Evolutionary conservation across 305 asterid species (phyloP).

Genomic region (Solanum hybrid): DNA sequence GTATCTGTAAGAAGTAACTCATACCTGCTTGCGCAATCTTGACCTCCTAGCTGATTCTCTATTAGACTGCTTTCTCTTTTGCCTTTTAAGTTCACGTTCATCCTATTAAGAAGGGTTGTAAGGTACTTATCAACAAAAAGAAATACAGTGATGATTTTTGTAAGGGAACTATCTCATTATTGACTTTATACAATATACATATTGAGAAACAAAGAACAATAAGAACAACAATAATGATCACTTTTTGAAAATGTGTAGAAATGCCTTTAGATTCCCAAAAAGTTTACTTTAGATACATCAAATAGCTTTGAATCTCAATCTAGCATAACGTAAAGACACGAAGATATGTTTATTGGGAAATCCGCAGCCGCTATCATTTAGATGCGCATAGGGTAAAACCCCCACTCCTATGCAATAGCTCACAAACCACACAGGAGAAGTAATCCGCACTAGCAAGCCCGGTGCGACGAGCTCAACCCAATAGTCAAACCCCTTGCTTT

Average conservation of each 20-base stretch:
- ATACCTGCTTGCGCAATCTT: conserved; percentile 91
- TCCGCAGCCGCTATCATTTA: not conserved
- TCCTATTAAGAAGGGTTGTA: conserved; percentile 34
- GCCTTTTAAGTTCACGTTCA: conserved; percentile 85
- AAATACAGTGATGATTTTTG: not conserved
- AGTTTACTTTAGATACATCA: not conserved
- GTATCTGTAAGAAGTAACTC: not conserved
- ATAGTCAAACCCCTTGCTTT: not conserved
- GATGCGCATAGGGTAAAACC: not conserved
- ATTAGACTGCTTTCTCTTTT: conserved; percentile 92
- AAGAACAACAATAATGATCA: not conserved
- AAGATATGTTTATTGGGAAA: not conserved
- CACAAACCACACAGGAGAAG: not conserved
- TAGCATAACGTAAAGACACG: not conserved
- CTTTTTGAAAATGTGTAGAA: not conserved
- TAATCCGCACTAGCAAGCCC: not conserved
- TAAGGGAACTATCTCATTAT: not conserved
- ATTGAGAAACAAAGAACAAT: not conserved
- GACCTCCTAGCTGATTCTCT: conserved; percentile 98
- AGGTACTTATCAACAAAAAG: not conserved
- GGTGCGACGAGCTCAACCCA: not conserved
- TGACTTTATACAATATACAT: not conserved
- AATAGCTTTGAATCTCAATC: not conserved
- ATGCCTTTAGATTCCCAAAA: not conserved
- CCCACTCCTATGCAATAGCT: not conserved